Percentiles rank a stretch among this genome's conserved stretches.
Conservation (phyloP, 169 alveolate genomes). For the Miamiensis avidus region DNA sequence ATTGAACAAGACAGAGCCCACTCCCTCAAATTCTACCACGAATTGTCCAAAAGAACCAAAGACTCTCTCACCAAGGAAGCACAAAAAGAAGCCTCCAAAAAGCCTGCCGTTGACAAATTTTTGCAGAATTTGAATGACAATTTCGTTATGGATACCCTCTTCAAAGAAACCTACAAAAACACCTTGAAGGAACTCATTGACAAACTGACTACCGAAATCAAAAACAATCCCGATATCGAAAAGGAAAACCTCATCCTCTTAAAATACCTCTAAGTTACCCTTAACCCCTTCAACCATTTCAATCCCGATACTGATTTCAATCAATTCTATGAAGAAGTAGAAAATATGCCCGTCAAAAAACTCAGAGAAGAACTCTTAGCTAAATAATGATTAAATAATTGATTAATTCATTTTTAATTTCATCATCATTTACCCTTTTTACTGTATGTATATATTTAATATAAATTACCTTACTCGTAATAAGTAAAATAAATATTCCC, state of each 20-base stretch:
- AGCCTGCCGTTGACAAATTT: slow-evolving; percentile 8
- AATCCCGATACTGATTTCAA: slow-evolving; percentile 33
- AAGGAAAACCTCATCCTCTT: slow-evolving; percentile 6
- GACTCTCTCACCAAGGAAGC: background rate
- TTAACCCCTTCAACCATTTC: slow-evolving; percentile 42
- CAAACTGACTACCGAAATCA: background rate
- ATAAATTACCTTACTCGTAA: background rate
- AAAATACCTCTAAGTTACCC: slow-evolving; percentile 25
- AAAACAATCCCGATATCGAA: background rate
- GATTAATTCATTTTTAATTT: too few species aligned
- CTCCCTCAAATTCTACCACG: slow-evolving; percentile 36
- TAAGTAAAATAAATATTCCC: background rate
- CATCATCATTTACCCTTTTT: background rate
- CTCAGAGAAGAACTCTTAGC: background rate
- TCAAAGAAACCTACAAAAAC: slow-evolving; percentile 10
- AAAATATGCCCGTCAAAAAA: slow-evolving; percentile 17
- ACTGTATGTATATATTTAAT: too few species aligned
- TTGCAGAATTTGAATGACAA: slow-evolving; percentile 8
- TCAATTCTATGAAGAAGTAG: slow-evolving; percentile 38
- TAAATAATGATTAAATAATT: background rate
- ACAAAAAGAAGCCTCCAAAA: slow-evolving; percentile 11
- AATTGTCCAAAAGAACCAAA: slow-evolving; percentile 31
- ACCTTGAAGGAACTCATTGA: slow-evolving; percentile 13
- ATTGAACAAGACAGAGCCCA: slow-evolving; percentile 41
- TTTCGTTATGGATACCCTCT: background rate